phyloP scores from a whole-genome alignment of 73 alveolate species.

The Tetrahymena malaccensis region DNA sequence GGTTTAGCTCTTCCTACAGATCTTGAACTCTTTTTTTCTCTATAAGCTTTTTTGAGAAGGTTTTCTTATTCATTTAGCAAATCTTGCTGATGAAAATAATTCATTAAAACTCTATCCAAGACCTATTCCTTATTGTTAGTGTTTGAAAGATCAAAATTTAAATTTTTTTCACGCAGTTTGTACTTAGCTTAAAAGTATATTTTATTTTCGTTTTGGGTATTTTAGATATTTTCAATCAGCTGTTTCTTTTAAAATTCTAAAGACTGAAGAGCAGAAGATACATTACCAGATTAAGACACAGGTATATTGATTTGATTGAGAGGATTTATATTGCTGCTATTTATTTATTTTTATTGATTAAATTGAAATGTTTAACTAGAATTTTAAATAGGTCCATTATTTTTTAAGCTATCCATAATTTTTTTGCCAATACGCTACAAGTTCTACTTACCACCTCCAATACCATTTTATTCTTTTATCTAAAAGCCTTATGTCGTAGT shows the following conservation, averaged over 20 bases:
- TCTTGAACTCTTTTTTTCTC: neutral
- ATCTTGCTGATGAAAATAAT: neutral
- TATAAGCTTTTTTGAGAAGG: neutral
- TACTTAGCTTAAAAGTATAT: neutral
- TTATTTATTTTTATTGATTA: neutral
- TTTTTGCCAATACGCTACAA: neutral
- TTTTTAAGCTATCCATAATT: neutral
- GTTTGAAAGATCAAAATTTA: neutral
- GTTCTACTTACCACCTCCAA: neutral
- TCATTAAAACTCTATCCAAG: neutral
- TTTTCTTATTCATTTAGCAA: neutral
- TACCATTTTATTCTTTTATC: neutral
- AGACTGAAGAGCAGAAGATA: neutral
- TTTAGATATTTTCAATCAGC: neutral
- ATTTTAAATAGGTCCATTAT: neutral
- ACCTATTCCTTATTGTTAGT: neutral
- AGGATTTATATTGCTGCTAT: neutral
- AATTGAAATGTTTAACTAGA: neutral
- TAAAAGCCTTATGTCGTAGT: neutral
- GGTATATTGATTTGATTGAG: neutral
- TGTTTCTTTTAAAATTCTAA: neutral
- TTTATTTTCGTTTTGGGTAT: neutral
- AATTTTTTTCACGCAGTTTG: neutral
- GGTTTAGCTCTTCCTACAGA: neutral
- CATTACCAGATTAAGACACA: neutral